Evolutionary conservation across 2,329 filamentous ascomycete genomes (phyloP).

Genomic region (Aurifilum marmelostoma): DNA sequence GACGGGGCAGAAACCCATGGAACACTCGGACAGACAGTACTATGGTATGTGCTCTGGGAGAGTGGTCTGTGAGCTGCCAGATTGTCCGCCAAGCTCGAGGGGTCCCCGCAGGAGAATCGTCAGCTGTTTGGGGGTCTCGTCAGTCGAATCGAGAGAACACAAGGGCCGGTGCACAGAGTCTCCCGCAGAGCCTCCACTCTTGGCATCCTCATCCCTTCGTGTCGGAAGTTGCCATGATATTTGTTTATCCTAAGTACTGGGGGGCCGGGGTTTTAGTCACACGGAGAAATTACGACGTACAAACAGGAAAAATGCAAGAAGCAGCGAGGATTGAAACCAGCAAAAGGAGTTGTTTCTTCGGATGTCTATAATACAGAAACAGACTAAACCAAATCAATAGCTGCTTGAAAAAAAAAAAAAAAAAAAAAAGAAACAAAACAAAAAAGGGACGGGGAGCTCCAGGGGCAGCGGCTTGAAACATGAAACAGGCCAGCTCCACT

Average conservation of each 20-base stretch:
- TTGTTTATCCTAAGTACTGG: not conserved
- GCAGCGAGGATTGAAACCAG: not conserved
- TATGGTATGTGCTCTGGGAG: not conserved
- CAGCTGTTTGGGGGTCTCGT: not conserved
- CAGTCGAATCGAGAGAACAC: not conserved
- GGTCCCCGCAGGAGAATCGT: not conserved
- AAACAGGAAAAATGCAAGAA: not conserved
- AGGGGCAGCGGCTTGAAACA: constrained; percentile 1
- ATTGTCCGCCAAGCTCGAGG: not conserved
- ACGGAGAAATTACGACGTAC: not conserved
- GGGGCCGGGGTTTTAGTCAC: not conserved
- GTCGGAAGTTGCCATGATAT: not conserved
- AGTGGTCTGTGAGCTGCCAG: not conserved
- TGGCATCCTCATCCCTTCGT: constrained; percentile 1
- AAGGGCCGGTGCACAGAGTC: not conserved
- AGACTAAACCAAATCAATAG: not conserved
- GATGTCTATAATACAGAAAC: not conserved
- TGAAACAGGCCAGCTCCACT: constrained; percentile 6
- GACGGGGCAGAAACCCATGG: too few relatives aligned
- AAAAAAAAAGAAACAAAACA: not conserved
- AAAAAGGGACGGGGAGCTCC: not conserved
- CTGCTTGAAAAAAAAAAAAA: not conserved
- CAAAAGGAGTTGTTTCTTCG: not conserved
- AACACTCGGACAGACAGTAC: too few relatives aligned
- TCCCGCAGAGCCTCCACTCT: constrained; percentile 9